Base-by-base conservation (phyloP, 805 yeast genomes). In the Candida insectalens region DNA sequence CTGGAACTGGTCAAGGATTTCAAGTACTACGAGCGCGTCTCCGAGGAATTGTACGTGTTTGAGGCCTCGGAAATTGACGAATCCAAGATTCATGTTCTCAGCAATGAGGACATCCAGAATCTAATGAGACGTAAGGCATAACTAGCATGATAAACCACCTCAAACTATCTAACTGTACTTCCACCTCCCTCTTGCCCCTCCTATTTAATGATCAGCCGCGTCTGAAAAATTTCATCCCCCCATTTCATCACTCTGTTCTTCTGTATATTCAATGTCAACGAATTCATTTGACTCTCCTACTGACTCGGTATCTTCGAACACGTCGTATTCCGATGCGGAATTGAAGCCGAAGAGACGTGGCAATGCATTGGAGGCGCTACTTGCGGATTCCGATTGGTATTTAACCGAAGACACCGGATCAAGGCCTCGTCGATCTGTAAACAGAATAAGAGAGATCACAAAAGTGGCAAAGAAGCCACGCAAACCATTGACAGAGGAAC, bases 301-400 rank as follows among this genome's bases (percentile, higher is more conserved):
- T n/a, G n/a, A n/a, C n/a, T n/a, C n/a, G n/a, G n/a, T n/a, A n/a
- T n/a, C n/a, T n/a, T n/a, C n/a, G n/a, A n/a, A n/a, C n/a, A n/a
- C n/a, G n/a, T n/a, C n/a, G n/a, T n/a, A n/a, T n/a, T n/a, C n/a
- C n/a, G n/a, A n/a, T n/a, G n/a, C n/a, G n/a, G n/a, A n/a, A n/a
- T n/a, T n/a, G n/a, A n/a, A n/a, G n/a, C n/a, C n/a, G n/a, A n/a
- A n/a, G n/a, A n/a, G n/a, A n/a, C n/a, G n/a, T n/a, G n/a, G n/a
- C n/a, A n/a, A n/a, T n/a, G n/a, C 14, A 14, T 34, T 50, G 29
- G 43, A 36, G 4, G 27, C 27, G 25, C 35, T 49, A 6, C 19
- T 52, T 10, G 52, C 40, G 3, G 53, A 49, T 32, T 44, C 53
- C 7, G 50, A 47, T 25, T 54, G 59, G 59, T 51, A 50, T 33